phyloP scores from a whole-genome alignment of 164 flowering plant genomes.

The Liriodendron chinense region DNA sequence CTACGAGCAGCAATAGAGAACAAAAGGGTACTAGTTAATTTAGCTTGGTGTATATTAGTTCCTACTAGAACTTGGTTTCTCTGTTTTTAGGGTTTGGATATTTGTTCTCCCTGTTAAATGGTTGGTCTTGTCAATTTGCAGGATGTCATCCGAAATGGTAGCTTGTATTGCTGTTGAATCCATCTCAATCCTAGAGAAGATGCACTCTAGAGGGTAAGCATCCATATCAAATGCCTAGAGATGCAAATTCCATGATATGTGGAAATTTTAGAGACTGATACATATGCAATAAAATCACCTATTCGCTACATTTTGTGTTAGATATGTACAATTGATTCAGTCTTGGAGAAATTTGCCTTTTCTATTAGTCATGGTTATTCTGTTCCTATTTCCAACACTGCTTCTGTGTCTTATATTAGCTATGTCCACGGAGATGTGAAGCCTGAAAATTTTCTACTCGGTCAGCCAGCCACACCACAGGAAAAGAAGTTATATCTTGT shows the following conservation, averaged over 20 bases:
- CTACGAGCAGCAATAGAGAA: too few relatives aligned
- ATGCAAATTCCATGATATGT: not conserved
- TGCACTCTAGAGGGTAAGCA: conserved; percentile 77
- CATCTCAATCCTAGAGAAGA: conserved; percentile 80
- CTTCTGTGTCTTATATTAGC: conserved; percentile 27
- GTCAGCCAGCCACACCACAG: conserved; percentile 68
- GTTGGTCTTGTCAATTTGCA: conserved; percentile 23
- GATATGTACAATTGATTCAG: not conserved
- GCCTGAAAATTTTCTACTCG: conserved; percentile 85
- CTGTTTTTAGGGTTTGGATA: not conserved
- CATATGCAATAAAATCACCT: not conserved
- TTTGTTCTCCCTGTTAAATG: not conserved
- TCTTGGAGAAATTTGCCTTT: not conserved
- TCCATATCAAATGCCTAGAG: not conserved
- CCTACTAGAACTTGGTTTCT: too few relatives aligned
- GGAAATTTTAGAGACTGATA: not conserved
- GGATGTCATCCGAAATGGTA: conserved; percentile 88
- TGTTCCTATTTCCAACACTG: not conserved
- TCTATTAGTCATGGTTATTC: not conserved
- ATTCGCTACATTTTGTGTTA: not conserved
- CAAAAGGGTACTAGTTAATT: too few relatives aligned
- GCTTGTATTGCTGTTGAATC: conserved; percentile 91
- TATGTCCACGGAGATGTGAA: conserved; percentile 96
- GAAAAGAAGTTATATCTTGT: conserved; percentile 87
- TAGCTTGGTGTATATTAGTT: too few relatives aligned